These are phyloP conservation scores for Phellinidium pouzarii DNA, from an alignment of 1,284 basidiomycete genomes.

Conservation along the genomic window DNA sequence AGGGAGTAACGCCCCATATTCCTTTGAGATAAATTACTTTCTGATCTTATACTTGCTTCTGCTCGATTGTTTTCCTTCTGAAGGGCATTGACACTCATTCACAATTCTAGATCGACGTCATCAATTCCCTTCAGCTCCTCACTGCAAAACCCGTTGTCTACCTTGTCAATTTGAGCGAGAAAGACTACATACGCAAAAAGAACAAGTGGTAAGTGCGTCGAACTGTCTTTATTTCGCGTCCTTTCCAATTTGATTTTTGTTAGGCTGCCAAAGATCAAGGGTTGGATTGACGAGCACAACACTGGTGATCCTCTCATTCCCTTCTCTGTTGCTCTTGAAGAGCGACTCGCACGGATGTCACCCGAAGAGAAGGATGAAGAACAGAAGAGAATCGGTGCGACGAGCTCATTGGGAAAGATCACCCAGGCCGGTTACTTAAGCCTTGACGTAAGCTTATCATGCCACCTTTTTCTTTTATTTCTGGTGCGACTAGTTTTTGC, in stretches of 20 bases:
- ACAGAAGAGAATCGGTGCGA: conserved; percentile 65
- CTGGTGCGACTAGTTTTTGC: neutral
- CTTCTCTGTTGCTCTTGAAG: conserved; percentile 95
- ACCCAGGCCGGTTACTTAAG: conserved; percentile 86
- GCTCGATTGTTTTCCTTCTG: neutral
- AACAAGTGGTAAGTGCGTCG: conserved; percentile 82
- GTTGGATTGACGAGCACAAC: conserved; percentile 97
- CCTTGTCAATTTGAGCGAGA: conserved; percentile 95
- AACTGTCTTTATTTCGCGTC: neutral
- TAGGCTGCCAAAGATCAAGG: conserved; percentile 95
- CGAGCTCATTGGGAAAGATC: conserved; percentile 81
- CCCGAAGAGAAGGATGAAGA: conserved; percentile 75
- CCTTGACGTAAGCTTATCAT: conserved; percentile 55
- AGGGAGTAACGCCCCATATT: conserved; percentile 64
- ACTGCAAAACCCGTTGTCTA: conserved; percentile 98
- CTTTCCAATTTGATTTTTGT: conserved; percentile 3
- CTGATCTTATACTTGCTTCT: conserved; percentile 33
- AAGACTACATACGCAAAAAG: conserved; percentile 95
- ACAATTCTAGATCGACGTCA: conserved; percentile 77
- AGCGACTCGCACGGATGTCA: conserved; percentile 69
- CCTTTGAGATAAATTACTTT: conserved; percentile 49
- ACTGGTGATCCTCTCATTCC: conserved; percentile 95
- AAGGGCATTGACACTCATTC: neutral
- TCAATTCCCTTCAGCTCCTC: conserved; percentile 87
- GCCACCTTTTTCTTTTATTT: neutral